Percentiles rank a stretch among this genome's conserved stretches.
phyloP scores from a whole-genome alignment of 73 alveolate genomes.

The Tetrahymena malaccensis region DNA sequence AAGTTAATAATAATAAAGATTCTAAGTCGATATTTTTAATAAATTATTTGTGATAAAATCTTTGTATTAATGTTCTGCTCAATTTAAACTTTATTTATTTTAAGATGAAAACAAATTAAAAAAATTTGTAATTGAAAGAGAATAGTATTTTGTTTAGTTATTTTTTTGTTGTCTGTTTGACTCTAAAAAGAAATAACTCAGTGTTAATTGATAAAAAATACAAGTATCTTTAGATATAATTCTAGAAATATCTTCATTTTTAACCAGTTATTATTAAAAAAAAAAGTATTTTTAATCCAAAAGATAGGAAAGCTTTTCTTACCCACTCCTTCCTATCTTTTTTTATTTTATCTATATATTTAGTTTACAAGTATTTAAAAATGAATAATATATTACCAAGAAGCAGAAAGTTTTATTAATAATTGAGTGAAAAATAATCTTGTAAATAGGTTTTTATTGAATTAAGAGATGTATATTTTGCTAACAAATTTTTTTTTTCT shows the following conservation, averaged over 20 bases:
- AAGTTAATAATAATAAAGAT: too few species aligned
- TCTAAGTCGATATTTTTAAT: too few species aligned
- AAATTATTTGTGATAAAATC: too few species aligned
- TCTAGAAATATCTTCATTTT: background rate
- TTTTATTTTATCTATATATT: too few species aligned
- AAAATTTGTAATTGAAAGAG: background rate
- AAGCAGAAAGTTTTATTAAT: background rate
- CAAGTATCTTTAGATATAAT: background rate
- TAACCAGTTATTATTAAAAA: background rate
- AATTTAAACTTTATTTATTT: too few species aligned
- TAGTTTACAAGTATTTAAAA: background rate
- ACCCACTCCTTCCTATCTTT: background rate
- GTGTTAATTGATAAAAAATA: background rate
- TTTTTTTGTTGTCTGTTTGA: too few species aligned
- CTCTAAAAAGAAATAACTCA: background rate
- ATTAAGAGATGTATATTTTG: background rate
- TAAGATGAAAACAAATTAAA: too few species aligned
- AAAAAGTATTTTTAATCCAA: background rate
- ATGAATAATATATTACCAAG: background rate
- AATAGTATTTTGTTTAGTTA: background rate
- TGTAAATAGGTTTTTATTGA: background rate
- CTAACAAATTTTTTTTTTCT: too few species aligned
- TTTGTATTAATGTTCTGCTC: too few species aligned
- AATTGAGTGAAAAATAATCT: too few species aligned
- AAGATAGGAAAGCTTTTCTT: too few species aligned